These are phyloP conservation scores for Pichia manshurica DNA, from an alignment of 805 yeast species.

Conservation along the genomic window DNA sequence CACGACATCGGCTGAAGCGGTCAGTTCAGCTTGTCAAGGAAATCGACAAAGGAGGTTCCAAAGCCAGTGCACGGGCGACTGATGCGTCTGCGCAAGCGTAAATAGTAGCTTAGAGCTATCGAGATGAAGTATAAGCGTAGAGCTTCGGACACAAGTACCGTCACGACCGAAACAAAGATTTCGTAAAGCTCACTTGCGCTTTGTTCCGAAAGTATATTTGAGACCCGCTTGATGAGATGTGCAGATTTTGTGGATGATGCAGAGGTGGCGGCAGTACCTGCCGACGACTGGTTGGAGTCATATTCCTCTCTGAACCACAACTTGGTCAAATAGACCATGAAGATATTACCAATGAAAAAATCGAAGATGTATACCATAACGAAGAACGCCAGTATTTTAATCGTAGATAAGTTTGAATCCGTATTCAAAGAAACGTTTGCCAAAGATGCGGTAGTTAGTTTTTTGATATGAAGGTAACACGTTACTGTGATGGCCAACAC, in stretches of 20 bases:
- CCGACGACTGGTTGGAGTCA: neutral
- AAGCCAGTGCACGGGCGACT: slow-evolving; percentile 7
- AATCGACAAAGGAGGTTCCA: slow-evolving; percentile 2
- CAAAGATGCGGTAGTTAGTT: neutral
- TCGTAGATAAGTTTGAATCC: slow-evolving; percentile 27
- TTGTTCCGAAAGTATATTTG: slow-evolving; percentile 36
- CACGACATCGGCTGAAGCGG: neutral
- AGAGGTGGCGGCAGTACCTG: neutral
- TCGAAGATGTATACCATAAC: slow-evolving; percentile 61
- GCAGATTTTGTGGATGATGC: neutral
- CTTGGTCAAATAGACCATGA: slow-evolving; percentile 66
- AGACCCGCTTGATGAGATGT: slow-evolving; percentile 16
- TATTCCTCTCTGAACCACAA: slow-evolving; percentile 53
- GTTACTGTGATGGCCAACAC: slow-evolving; percentile 52
- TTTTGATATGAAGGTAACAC: slow-evolving; percentile 3
- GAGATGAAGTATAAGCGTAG: slow-evolving; percentile 56
- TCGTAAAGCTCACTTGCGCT: slow-evolving; percentile 60
- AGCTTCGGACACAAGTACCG: slow-evolving; percentile 42
- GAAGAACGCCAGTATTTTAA: slow-evolving; percentile 57
- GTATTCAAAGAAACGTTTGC: slow-evolving; percentile 40
- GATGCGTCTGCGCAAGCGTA: slow-evolving; percentile 10
- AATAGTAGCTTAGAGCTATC: slow-evolving; percentile 36
- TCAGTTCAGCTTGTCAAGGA: slow-evolving; percentile 6
- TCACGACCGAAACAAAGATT: slow-evolving; percentile 48
- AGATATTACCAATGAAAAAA: slow-evolving; percentile 58